Base-by-base conservation (phyloP, 78 protist species). In the Dictyostelium firmibasis region DNA sequence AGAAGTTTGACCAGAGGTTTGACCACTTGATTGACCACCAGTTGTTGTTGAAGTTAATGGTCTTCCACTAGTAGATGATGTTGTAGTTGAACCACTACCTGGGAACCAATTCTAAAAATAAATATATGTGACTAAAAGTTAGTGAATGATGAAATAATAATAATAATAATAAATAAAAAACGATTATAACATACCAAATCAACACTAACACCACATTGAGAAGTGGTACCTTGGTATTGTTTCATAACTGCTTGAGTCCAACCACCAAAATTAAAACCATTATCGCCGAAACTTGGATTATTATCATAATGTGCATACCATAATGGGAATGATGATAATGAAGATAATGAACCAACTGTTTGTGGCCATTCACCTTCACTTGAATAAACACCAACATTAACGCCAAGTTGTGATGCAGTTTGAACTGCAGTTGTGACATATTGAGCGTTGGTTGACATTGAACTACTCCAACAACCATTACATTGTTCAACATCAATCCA, bases 401-500 rank as follows among this genome's bases (percentile, higher is more conserved):
- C 67, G 76, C 92, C 92, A 2, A 76, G n/a, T 20, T 50, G 44
- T 27, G 18, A 33, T 4, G 85, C 84, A 77, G 83, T 77, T 60
- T 76, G 50, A 29, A 77, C 92, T n/a, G 64, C 50, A 11, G 35
- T 35, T 53, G 29, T 14, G n/a, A 86, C 92, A 35, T 74, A 86
- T 20, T 25, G 75, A 25, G 84, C 77, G n/a, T 86, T 86, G 36
- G 3, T 76, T 72, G 79, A 72, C 10, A 25, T 20, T 27, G 44
- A 27, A 16, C 75, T 27, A 3, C 87, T 81, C 94, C 94, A 89
- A 69, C 94, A 89, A 20, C 83, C 83, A 31, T 23, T 27, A 69
- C 94, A 89, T 81, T 89, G 94, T 33, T 89, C 94, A 44, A 89
- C 83, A 50, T 89, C 79, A 29, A 60, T n/a, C 87, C 86, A 89